Evolutionary conservation across 2,329 filamentous ascomycete genomes (phyloP).

Genomic region (Alternaria sp.): DNA sequence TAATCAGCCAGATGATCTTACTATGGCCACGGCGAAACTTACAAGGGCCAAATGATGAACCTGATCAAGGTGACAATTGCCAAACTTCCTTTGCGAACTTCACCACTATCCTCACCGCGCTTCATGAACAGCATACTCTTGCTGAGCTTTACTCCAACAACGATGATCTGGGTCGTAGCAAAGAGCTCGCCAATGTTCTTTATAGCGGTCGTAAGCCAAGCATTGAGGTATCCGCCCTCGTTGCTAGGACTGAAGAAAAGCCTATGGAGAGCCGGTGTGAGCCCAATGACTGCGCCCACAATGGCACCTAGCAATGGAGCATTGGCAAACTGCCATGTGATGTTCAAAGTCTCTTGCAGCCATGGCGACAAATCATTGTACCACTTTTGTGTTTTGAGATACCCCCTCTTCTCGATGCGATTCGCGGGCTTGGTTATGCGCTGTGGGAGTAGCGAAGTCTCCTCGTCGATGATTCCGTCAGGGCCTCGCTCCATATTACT

Average conservation of each 20-base stretch:
- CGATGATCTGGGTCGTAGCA: conserved; percentile 70
- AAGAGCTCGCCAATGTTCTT: conserved; percentile 71
- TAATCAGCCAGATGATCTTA: conserved; percentile 8
- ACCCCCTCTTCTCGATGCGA: conserved; percentile 43
- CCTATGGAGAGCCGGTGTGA: conserved; percentile 66
- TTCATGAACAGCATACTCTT: conserved; percentile 61
- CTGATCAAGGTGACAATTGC: conserved; percentile 64
- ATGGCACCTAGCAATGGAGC: conserved; percentile 69
- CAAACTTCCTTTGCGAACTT: conserved; percentile 61
- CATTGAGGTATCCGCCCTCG: conserved; percentile 70
- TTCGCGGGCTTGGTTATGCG: conserved; percentile 41
- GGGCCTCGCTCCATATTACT: conserved; percentile 37
- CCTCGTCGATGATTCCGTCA: conserved; percentile 52
- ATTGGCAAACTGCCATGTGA: conserved; percentile 65
- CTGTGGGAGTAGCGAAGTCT: conserved; percentile 62
- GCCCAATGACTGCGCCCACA: conserved; percentile 66
- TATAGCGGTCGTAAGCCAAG: conserved; percentile 70
- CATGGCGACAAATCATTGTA: conserved; percentile 51
- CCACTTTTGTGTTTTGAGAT: conserved; percentile 44
- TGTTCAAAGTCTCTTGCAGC: conserved; percentile 52
- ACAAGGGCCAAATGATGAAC: conserved; percentile 68
- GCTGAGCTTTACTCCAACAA: conserved; percentile 72
- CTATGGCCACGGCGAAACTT: conserved; percentile 3
- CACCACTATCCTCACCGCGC: conserved; percentile 52
- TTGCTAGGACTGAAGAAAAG: conserved; percentile 68